A percentile compares a stretch with the other conserved stretches of the same genome.
phyloP scores from a whole-genome alignment of 2,329 filamentous ascomycete species.

The Xylariaceae sp. region DNA sequence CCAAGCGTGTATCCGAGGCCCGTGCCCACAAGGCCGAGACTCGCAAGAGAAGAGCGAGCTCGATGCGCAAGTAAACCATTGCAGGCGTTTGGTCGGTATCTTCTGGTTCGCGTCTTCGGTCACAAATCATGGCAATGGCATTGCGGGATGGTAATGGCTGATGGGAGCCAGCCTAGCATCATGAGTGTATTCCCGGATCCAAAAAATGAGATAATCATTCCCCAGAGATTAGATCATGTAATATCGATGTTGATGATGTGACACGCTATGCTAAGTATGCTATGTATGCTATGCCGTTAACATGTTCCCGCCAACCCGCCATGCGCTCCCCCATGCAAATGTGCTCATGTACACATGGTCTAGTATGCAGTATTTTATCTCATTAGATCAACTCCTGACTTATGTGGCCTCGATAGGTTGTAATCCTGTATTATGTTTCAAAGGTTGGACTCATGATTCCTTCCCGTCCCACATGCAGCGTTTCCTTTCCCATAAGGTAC shows the following conservation, averaged over 20 bases:
- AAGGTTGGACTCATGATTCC: constrained; percentile 10
- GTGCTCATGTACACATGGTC: constrained; percentile 8
- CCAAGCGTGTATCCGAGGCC: constrained; percentile 96
- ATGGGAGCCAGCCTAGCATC: constrained; percentile 36
- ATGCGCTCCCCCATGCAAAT: constrained; percentile 7
- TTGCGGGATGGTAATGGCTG: constrained; percentile 28
- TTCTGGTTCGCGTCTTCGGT: constrained; percentile 42
- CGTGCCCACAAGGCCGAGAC: constrained; percentile 91
- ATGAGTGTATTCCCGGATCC: constrained; percentile 33
- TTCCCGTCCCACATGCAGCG: constrained; percentile 8
- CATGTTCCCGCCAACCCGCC: constrained; percentile 3
- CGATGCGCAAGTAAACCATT: constrained; percentile 80
- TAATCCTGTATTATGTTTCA: constrained; percentile 18
- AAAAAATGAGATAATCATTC: constrained; percentile 35
- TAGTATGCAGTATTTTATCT: constrained; percentile 11
- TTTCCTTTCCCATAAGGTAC: no score
- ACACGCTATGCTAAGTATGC: neutral
- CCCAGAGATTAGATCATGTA: constrained; percentile 17
- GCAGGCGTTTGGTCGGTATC: constrained; percentile 42
- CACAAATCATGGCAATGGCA: constrained; percentile 35
- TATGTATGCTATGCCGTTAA: constrained; percentile 12
- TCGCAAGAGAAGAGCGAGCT: constrained; percentile 96
- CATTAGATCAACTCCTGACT: constrained; percentile 11
- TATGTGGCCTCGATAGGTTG: constrained; percentile 19
- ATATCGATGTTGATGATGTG: neutral